Conservation (phyloP, 176 grass and related monocot genomes). For the Tillandsia leiboldiana region DNA sequence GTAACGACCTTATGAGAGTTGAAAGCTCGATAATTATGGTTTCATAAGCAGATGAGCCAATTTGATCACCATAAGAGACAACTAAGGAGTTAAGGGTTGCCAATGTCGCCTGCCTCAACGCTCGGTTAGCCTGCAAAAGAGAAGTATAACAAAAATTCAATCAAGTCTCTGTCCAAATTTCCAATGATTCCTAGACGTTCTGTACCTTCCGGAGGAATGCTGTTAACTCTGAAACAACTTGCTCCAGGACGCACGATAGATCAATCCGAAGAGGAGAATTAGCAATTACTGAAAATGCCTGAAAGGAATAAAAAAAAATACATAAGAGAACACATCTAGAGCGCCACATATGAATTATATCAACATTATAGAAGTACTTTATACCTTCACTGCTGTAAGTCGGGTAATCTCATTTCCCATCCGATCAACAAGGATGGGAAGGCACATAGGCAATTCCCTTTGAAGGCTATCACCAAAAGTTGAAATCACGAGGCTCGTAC, state of each 20-base stretch:
- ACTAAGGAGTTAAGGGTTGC: slow-evolving; percentile 73
- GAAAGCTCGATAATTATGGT: slow-evolving; percentile 76
- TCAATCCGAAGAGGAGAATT: slow-evolving; percentile 66
- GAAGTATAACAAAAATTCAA: slow-evolving; percentile 1
- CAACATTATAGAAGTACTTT: slow-evolving; percentile 1
- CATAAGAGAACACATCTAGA: background rate
- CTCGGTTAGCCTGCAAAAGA: slow-evolving; percentile 62
- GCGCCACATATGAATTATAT: background rate
- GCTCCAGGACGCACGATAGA: slow-evolving; percentile 69
- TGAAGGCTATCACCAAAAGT: slow-evolving; percentile 88
- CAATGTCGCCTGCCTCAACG: slow-evolving; percentile 73
- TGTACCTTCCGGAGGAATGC: slow-evolving; percentile 75
- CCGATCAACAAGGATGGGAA: slow-evolving; percentile 97
- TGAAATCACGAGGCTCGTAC: slow-evolving; percentile 86
- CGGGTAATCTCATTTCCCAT: slow-evolving; percentile 99
- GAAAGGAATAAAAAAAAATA: slow-evolving; percentile 4
- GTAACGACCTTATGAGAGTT: slow-evolving; percentile 69
- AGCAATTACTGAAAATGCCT: slow-evolving; percentile 94
- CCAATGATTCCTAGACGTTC: background rate
- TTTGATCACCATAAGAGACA: slow-evolving; percentile 73
- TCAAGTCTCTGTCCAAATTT: slow-evolving; percentile 1
- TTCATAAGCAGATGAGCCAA: slow-evolving; percentile 72
- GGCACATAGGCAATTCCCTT: slow-evolving; percentile 74
- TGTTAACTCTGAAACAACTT: slow-evolving; percentile 86
- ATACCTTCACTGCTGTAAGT: slow-evolving; percentile 91